A percentile compares a stretch with the other conserved stretches of the same genome.
Conservation (phyloP, 225 moss, liverwort and hornwort species). For the Climacium dendroides region DNA sequence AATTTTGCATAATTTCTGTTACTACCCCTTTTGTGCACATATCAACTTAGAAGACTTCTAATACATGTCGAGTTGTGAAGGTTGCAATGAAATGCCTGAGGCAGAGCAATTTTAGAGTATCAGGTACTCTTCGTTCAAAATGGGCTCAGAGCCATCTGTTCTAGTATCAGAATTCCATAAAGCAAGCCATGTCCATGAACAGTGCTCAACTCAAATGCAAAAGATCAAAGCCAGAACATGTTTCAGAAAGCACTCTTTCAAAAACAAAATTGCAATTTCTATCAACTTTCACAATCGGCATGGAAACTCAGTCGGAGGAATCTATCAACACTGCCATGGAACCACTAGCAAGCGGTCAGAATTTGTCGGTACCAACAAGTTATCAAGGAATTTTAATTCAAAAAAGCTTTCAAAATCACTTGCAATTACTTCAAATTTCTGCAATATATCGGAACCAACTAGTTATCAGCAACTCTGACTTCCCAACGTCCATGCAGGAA, state of each 20-base stretch:
- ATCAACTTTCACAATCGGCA: background rate
- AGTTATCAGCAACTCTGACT: no score
- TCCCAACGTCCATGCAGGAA: background rate
- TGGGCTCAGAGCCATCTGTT: background rate
- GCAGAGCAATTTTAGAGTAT: background rate
- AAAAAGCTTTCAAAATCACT: background rate
- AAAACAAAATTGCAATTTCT: background rate
- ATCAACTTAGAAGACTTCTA: background rate
- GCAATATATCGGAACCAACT: background rate
- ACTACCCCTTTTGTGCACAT: background rate
- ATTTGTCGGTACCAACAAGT: background rate
- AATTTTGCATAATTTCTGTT: background rate
- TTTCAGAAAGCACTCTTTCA: background rate
- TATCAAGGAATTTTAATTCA: background rate
- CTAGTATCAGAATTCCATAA: background rate
- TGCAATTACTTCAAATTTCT: background rate
- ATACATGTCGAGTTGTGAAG: background rate
- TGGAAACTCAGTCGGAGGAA: background rate
- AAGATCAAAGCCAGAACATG: background rate
- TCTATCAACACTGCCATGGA: background rate
- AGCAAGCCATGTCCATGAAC: background rate
- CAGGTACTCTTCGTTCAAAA: background rate
- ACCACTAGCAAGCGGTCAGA: background rate
- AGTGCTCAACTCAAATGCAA: background rate
- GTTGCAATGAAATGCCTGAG: background rate